phyloP scores from a whole-genome alignment of 2,329 filamentous ascomycete genomes.

The Onygena corvina region DNA sequence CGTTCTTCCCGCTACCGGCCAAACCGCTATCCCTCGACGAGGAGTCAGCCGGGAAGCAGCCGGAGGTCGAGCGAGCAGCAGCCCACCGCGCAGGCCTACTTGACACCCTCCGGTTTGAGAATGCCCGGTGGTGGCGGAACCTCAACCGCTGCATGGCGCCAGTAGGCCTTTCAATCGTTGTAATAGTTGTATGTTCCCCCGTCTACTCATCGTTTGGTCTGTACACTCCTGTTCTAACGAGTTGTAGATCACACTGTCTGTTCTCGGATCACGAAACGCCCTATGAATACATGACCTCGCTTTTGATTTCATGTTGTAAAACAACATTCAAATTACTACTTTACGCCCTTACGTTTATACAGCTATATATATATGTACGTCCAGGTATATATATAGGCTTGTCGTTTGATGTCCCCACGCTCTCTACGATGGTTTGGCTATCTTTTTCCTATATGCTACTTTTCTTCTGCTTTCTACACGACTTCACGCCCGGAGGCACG shows the following conservation, averaged over 20 bases:
- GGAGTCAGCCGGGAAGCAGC: conserved; percentile 29
- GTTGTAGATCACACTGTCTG: conserved; percentile 13
- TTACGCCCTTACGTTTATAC: conserved; percentile 10
- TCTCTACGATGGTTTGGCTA: conserved; percentile 4
- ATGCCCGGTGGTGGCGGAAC: conserved; percentile 53
- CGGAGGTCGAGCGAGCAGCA: conserved; percentile 34
- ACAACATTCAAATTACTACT: conserved; percentile 10
- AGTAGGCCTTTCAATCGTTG: conserved; percentile 44
- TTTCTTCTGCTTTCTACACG: not conserved
- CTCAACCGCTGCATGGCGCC: conserved; percentile 51
- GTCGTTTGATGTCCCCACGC: not conserved
- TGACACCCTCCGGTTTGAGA: conserved; percentile 42
- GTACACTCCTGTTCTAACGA: conserved; percentile 6
- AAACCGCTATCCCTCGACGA: conserved; percentile 44
- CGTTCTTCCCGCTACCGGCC: conserved; percentile 58
- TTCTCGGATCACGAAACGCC: conserved; percentile 11
- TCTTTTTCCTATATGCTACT: not conserved
- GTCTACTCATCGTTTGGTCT: not conserved
- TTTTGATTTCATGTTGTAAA: conserved; percentile 8
- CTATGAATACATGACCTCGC: conserved; percentile 10
- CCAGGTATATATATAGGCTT: not conserved
- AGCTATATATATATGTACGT: not conserved
- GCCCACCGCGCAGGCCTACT: conserved; percentile 34
- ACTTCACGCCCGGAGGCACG: not conserved
- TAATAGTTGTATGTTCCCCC: conserved; percentile 39